Base-by-base conservation (phyloP, 805 yeast genomes). In the Saturnispora ahearnii region DNA sequence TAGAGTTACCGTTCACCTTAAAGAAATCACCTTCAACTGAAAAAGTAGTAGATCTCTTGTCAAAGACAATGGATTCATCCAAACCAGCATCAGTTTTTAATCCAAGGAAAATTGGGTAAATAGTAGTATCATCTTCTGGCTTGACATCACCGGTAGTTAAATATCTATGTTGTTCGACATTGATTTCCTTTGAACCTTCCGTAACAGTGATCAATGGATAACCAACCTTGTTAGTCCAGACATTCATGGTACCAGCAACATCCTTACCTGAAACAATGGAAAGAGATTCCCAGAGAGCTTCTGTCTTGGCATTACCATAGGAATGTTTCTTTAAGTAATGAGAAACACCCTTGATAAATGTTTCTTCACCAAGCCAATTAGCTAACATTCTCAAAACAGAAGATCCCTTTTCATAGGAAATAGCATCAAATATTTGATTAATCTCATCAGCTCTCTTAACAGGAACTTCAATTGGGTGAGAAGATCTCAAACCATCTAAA, bases 401-500 rank as follows among this genome's bases (percentile, higher is more conserved):
- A 4, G 89, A 83, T 48, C 95, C 95, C 69, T 87, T 87, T 55
- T 81, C 72, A 65, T 87, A 87, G 5, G 95, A 85, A 52, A 87
- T 87, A 38, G 83, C 83, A 62, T 87, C 96, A 61, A 87, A 87
- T 29, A 86, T 80, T 70, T 87, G 91, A 60, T 83, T 83, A 52
- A 87, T 82, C 61, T 87, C 91, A 57, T 81, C 79, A 7, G 91
- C 91, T 59, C 82, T 81, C 57, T 75, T 66, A n/a, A 87, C 87
- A 6, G 88, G 87, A n/a, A 87, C 95, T 66, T 85, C 86, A 55
- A 87, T 81, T 13, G 95, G 91, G 64, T 87, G 95, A 13, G 91
- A 82, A 53, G 76, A 78, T 60, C 81, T 68, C 56, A 80, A 69
- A 21, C 81, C 77, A 61, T 81, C 86, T 51, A 81, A 70, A 43